Conservation (phyloP, 192 early-diverging fungal species). For the Linnemannia schmuckeri region DNA sequence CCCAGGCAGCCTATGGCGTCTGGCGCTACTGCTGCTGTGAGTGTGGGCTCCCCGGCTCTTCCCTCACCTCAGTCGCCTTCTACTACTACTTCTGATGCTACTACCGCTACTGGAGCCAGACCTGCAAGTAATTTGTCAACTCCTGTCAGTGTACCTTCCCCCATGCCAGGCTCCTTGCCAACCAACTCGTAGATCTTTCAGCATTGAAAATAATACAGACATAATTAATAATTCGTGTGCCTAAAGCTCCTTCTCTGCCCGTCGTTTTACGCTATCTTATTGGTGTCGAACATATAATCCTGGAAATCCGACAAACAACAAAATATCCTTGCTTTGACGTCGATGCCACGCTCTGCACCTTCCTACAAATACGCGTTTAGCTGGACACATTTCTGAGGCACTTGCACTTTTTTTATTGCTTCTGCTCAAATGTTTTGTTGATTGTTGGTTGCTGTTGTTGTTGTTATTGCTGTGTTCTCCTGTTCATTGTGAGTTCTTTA, state of each 20-base stretch:
- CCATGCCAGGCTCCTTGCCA: background rate
- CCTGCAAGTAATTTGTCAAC: background rate
- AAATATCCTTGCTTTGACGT: background rate
- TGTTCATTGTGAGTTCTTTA: background rate
- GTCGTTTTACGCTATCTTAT: background rate
- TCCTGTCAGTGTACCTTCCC: background rate
- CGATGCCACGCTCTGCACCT: background rate
- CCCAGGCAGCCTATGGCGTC: background rate
- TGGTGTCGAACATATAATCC: too few species aligned
- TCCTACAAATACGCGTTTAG: background rate
- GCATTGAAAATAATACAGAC: background rate
- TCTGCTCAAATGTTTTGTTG: background rate
- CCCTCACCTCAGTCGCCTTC: background rate
- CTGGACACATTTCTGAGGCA: background rate
- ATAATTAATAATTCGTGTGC: background rate
- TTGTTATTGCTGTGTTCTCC: background rate
- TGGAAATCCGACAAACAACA: too few species aligned
- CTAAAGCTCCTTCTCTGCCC: background rate
- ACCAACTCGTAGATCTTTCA: background rate
- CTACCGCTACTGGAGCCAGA: background rate
- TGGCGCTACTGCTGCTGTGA: background rate
- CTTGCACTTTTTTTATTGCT: background rate
- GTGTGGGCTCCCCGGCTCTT: background rate
- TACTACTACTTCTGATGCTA: background rate
- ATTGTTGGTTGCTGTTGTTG: background rate